Evolutionary conservation across 768 basidiomycete genomes (phyloP).

Genomic region (Mycena latifolia): DNA sequence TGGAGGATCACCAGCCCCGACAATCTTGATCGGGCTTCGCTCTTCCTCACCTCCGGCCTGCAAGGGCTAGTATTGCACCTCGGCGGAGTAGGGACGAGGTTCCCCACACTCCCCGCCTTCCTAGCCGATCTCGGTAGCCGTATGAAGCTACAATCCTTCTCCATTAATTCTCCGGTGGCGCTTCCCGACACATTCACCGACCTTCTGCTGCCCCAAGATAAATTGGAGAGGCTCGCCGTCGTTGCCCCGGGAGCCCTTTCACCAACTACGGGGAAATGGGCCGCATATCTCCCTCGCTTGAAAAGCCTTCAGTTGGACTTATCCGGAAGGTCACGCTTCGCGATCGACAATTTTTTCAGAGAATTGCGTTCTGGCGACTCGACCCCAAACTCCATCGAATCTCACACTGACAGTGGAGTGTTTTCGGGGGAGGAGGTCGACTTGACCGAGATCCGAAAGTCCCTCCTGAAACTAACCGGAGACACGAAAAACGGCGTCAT

Average conservation of each 20-base stretch:
- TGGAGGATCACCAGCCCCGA: constrained; percentile 80
- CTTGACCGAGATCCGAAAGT: constrained; percentile 81
- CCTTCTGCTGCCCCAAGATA: constrained; percentile 68
- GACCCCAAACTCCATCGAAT: constrained; percentile 75
- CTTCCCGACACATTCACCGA: constrained; percentile 81
- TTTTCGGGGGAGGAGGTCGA: constrained; percentile 85
- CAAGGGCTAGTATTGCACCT: constrained; percentile 64
- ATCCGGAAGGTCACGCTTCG: constrained; percentile 72
- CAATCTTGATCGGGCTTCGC: constrained; percentile 71
- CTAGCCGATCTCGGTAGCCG: constrained; percentile 74
- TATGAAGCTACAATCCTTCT: constrained; percentile 74
- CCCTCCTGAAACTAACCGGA: constrained; percentile 72
- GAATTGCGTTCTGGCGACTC: constrained; percentile 77
- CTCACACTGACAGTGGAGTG: constrained; percentile 78
- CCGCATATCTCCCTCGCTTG: constrained; percentile 71
- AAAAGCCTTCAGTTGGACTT: constrained; percentile 79
- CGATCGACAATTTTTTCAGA: constrained; percentile 87
- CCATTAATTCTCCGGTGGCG: constrained; percentile 76
- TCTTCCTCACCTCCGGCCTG: constrained; percentile 77
- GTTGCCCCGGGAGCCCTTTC: constrained; percentile 83
- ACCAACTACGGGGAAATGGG: constrained; percentile 80
- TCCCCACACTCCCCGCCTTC: constrained; percentile 72
- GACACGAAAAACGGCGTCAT: constrained; percentile 68
- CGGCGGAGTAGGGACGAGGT: constrained; percentile 66
- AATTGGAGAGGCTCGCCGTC: constrained; percentile 71